Conservation (phyloP, 108 stramenopile genomes). For the Cylindrotheca closterium region DNA sequence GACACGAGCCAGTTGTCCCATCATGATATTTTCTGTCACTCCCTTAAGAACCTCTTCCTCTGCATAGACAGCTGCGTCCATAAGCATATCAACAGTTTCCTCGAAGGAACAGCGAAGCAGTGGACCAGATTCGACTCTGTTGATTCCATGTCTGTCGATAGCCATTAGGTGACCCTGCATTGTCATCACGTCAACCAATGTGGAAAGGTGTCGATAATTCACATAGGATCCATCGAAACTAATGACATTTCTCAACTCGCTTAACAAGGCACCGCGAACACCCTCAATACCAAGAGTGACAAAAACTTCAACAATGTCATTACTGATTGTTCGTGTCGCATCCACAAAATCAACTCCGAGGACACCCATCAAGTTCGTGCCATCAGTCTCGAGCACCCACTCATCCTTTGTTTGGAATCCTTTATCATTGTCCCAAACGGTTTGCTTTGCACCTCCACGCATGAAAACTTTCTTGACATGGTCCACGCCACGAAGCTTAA, state of each 20-base stretch:
- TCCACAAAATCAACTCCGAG: constrained; percentile 94
- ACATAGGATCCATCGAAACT: constrained; percentile 98
- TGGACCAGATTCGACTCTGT: constrained; percentile 95
- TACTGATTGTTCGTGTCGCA: constrained; percentile 85
- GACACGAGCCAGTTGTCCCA: constrained; percentile 93
- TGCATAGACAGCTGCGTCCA: constrained; percentile 94
- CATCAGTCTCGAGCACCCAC: constrained; percentile 98
- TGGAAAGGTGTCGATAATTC: constrained; percentile 98
- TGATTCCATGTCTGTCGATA: constrained; percentile 98
- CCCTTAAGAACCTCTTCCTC: constrained; percentile 94
- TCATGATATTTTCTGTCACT: constrained; percentile 98
- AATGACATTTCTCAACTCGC: constrained; percentile 87
- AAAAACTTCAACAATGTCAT: constrained; percentile 98
- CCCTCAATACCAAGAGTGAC: constrained; percentile 96
- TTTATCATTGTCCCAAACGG: constrained; percentile 84
- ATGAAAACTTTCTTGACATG: constrained; percentile 96
- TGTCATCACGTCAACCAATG: constrained; percentile 97
- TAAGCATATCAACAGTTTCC: constrained; percentile 98
- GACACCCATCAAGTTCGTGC: constrained; percentile 93
- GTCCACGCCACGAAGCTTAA: constrained; percentile 91
- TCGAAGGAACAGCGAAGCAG: constrained; percentile 95
- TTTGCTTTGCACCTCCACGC: constrained; percentile 83
- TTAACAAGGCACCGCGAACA: constrained; percentile 84
- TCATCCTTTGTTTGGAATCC: constrained; percentile 85
- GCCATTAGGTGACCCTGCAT: constrained; percentile 97